Base-by-base conservation (phyloP, 2,329 filamentous ascomycete species). In the Huntiella savannae region DNA sequence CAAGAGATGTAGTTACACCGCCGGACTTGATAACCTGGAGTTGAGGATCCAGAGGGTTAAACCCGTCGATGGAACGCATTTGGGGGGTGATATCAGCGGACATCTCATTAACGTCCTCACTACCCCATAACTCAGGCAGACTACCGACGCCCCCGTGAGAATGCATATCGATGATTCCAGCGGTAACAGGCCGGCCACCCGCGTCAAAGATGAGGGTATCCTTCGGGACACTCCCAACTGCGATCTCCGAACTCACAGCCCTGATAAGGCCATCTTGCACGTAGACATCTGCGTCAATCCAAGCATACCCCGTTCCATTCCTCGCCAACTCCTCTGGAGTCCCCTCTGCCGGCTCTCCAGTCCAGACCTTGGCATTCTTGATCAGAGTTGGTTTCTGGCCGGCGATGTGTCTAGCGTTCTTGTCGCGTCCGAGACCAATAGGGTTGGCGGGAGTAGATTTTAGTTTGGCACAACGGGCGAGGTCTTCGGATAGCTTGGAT, bases 111-210 rank as follows among this genome's bases (percentile, higher is more conserved):
- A 61, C 65, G 52, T 82, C 79, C 0, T 65, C 61, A 50, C 66
- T 71, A 13, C 72, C 75, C 2, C 53, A 47, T 1, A 79, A 63
- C 2, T 55, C 57, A 0, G 77, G 77, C n/a, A 80, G 59, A 12
- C 69, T 64, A 28, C 68, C 63, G 1, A 79, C 69, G 5, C 77
- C 75, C 2, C 75, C 68, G 55, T 82, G 79, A 33, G 69, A 75
- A 58, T 83, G 78, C 74, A 82, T 81, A 55, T 82, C 79, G 41
- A 82, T 73, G 53, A 82, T 75, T 12, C 78, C 79, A 5, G 68
- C 66, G 0, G 79, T 82, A 15, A 82, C 61, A 48, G 68, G 73
- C 3, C 74, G 68, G 1, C 78, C 76, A 19, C 66, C 57, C 4
- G 74, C 76, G 46, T 81, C 64, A 56, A 67, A 77, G 6, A 76